Evolutionary conservation across 176 grass and related monocot genomes (phyloP).

Genomic region (Triticum turgidum): DNA sequence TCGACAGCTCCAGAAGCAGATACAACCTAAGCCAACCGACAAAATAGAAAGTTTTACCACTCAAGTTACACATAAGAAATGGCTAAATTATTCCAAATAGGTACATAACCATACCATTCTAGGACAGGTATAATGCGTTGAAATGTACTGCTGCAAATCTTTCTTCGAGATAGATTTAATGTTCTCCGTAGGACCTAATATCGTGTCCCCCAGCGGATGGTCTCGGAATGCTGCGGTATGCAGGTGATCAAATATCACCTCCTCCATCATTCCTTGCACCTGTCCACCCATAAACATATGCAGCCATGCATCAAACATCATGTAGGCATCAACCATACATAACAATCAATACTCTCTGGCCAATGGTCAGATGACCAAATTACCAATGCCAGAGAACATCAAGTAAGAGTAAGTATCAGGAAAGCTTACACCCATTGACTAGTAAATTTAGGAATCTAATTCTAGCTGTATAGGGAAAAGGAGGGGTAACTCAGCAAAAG

Average conservation of each 20-base stretch:
- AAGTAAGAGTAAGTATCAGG: background rate
- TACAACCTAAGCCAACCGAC: conserved; percentile 63
- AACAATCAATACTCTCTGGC: background rate
- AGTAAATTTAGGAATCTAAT: too few species aligned
- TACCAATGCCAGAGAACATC: background rate
- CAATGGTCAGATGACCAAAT: conserved; percentile 3
- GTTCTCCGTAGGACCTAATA: conserved; percentile 91
- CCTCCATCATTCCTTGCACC: conserved; percentile 91
- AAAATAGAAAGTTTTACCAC: background rate
- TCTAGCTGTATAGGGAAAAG: background rate
- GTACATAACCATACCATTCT: conserved; percentile 64
- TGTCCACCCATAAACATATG: conserved; percentile 46
- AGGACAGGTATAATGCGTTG: conserved; percentile 87
- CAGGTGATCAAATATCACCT: conserved; percentile 98
- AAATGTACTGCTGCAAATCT: conserved; percentile 85
- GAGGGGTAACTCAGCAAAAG: background rate
- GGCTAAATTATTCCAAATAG: conserved; percentile 12
- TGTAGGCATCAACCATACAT: background rate
- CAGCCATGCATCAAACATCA: conserved; percentile 28
- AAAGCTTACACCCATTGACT: background rate
- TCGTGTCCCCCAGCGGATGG: conserved; percentile 89
- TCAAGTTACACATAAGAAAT: background rate
- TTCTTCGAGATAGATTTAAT: conserved; percentile 65
- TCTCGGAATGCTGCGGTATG: conserved; percentile 80
- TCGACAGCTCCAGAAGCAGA: conserved; percentile 85